phyloP scores from a whole-genome alignment of 83 land plant species.

The Larix sibirica region DNA sequence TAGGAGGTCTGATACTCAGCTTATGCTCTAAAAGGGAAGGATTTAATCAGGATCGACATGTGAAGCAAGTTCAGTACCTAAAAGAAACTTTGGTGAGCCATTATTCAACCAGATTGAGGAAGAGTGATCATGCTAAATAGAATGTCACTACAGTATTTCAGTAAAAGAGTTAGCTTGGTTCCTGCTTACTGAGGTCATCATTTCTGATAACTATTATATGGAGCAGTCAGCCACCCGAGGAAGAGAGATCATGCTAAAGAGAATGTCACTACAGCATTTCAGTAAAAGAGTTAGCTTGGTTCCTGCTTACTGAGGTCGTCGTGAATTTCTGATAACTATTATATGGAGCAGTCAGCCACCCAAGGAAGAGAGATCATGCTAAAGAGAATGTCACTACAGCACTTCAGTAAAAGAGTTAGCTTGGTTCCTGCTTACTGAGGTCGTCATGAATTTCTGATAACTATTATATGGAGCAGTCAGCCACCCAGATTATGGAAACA shows the following conservation, averaged over 20 bases:
- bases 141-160: background rate
- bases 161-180: background rate
- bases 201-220: background rate
- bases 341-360: background rate
- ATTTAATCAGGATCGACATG: too few species aligned
- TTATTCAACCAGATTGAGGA: background rate
- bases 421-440: background rate
- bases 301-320: background rate
- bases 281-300: background rate
- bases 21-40: background rate
- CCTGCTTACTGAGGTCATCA: background rate
- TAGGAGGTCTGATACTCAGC: background rate
- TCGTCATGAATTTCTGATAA: background rate
- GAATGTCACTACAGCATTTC: background rate
- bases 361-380: background rate
- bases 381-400: background rate
- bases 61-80: background rate
- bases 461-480: background rate
- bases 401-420: background rate
- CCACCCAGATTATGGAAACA: background rate
- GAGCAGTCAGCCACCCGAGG: background rate
- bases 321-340: background rate
- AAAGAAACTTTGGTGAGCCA: background rate
- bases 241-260: background rate
- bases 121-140: background rate